Evolutionary conservation across 129 eudicot species (phyloP).

Genomic region (Helianthus tuberosus): DNA sequence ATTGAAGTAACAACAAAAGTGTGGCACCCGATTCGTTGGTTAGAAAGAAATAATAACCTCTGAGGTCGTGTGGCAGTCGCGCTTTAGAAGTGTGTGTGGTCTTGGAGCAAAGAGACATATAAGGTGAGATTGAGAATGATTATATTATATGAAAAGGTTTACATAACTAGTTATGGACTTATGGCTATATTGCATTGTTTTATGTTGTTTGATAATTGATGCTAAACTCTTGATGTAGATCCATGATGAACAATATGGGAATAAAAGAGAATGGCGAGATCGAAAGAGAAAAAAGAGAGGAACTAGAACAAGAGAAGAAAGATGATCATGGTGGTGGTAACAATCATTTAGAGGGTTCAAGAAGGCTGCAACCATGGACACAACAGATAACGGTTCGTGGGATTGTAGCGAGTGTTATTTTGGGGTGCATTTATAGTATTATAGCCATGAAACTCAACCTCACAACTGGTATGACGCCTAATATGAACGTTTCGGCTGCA

Average conservation of each 20-base stretch:
- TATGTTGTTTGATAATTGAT: conserved; percentile 13
- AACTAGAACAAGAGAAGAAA: conserved; percentile 30
- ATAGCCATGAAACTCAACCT: conserved; percentile 81
- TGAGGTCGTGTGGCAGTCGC: conserved; percentile 29
- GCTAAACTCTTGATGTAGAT: conserved; percentile 24
- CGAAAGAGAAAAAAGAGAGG: conserved; percentile 33
- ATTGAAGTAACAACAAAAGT: conserved; percentile 20
- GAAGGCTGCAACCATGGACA: conserved; percentile 69
- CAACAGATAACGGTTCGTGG: conserved; percentile 71
- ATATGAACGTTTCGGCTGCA: conserved; percentile 81
- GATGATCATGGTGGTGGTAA: conserved; percentile 17
- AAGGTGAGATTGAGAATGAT: conserved; percentile 14
- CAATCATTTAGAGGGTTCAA: conserved; percentile 18
- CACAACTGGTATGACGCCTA: conserved; percentile 78
- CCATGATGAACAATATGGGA: conserved; percentile 22
- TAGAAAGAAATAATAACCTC: background rate
- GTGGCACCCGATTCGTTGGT: conserved; percentile 22
- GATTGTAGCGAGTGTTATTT: conserved; percentile 50
- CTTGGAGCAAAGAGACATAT: conserved; percentile 10
- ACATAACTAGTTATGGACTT: background rate
- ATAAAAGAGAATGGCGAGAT: conserved; percentile 45
- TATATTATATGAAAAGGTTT: conserved; percentile 2
- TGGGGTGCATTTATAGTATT: conserved; percentile 68
- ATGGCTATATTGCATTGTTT: conserved; percentile 7
- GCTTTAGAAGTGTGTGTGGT: conserved; percentile 20